phyloP scores from a whole-genome alignment of 1,284 basidiomycete genomes.

The Cryptococcus hybrid region DNA sequence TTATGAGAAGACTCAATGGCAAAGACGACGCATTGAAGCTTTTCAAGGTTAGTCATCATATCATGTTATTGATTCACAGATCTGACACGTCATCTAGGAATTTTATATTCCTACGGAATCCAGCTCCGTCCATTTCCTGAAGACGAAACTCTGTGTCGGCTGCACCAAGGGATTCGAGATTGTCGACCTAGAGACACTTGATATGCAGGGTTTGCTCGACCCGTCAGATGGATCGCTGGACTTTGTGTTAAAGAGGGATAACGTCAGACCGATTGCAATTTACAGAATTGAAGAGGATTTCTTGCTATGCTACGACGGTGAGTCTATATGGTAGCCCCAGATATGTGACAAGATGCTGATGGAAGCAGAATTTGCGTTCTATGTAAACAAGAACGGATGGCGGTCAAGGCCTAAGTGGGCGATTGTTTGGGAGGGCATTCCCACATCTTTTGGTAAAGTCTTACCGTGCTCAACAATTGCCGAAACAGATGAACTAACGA shows the following conservation, averaged over 20 bases:
- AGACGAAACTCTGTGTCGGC: slow-evolving; percentile 96
- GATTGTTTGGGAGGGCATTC: slow-evolving; percentile 94
- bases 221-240: slow-evolving; percentile 88
- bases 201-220: slow-evolving; percentile 94
- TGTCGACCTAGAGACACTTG: slow-evolving; percentile 94
- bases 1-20: slow-evolving; percentile 82
- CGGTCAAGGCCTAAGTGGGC: slow-evolving; percentile 87
- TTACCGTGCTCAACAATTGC: not conserved
- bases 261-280: slow-evolving; percentile 90
- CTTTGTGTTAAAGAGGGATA: slow-evolving; percentile 88
- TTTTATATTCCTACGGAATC: slow-evolving; percentile 99
- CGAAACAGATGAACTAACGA: not conserved
- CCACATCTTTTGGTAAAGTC: slow-evolving; percentile 83
- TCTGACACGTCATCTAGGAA: slow-evolving; percentile 59
- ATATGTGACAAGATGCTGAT: not conserved
- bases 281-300: slow-evolving; percentile 98
- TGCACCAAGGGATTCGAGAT: slow-evolving; percentile 99
- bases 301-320: slow-evolving; percentile 95
- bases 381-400: slow-evolving; percentile 96
- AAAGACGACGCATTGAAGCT: slow-evolving; percentile 91
- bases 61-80: not conserved
- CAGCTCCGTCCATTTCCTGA: slow-evolving; percentile 94
- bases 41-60: slow-evolving; percentile 68
- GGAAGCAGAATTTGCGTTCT: slow-evolving; percentile 88
- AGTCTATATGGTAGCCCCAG: slow-evolving; percentile 30